A percentile compares a stretch with the other conserved stretches of the same genome.
These are phyloP conservation scores for Cutaneotrichosporon dermatis DNA, from an alignment of 1,284 basidiomycete genomes.

Conservation along the genomic window DNA sequence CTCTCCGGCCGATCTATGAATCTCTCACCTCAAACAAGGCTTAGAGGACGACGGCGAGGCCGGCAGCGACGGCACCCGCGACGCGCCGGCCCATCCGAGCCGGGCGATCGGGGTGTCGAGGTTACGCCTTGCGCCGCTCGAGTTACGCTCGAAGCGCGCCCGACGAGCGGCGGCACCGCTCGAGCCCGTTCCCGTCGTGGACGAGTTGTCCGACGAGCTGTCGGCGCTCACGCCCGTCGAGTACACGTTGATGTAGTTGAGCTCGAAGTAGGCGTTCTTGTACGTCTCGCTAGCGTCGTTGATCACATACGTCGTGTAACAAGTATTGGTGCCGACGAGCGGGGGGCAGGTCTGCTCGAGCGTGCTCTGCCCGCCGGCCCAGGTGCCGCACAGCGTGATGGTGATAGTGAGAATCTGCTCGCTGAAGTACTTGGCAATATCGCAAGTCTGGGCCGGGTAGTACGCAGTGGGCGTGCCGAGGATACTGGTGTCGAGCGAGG, in stretches of 20 bases:
- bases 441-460: conserved; percentile 61
- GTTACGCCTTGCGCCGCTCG: not conserved
- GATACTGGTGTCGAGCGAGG: conserved; percentile 58
- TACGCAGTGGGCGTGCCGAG: conserved; percentile 66
- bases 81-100: conserved; percentile 4
- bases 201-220: too few relatives aligned
- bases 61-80: not conserved
- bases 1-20: not conserved
- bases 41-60: conserved; percentile 6
- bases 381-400: conserved; percentile 65
- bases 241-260: conserved; percentile 57
- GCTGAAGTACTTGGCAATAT: conserved; percentile 59
- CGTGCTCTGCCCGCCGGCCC: conserved; percentile 55
- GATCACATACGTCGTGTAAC: conserved; percentile 69
- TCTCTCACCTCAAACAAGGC: not conserved
- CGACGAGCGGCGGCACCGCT: not conserved
- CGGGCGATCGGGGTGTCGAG: not conserved
- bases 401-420: conserved; percentile 67
- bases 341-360: conserved; percentile 61
- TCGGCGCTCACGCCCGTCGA: conserved; percentile 13
- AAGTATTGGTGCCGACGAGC: conserved; percentile 31
- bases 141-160: not conserved
- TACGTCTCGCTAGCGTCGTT: conserved; percentile 55
- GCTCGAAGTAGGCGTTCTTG: conserved; percentile 70
- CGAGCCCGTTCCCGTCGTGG: not conserved